These are phyloP conservation scores for Musa beccarii DNA, from an alignment of 176 grass and related monocot genomes.

Conservation along the genomic window DNA sequence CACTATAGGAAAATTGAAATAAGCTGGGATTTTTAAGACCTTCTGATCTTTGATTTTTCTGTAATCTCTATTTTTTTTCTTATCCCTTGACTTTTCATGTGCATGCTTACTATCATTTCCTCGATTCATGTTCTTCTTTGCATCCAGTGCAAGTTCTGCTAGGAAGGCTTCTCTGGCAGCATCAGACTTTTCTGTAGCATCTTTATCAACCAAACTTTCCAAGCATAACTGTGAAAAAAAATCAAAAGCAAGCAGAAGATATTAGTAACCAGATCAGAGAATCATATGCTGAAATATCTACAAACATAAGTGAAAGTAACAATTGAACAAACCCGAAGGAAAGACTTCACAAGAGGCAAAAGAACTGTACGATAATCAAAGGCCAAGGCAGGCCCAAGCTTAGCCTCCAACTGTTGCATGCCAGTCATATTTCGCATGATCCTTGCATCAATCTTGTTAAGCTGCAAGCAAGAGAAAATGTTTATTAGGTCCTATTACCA, in stretches of 20 bases:
- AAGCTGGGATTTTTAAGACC: conserved; percentile 30
- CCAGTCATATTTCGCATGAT: conserved; percentile 57
- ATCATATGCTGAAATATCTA: not conserved
- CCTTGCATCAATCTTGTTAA: conserved; percentile 73
- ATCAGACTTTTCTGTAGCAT: conserved; percentile 89
- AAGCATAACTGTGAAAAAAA: conserved; percentile 44
- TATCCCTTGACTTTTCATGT: conserved; percentile 77
- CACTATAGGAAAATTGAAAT: not conserved
- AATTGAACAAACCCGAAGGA: conserved; percentile 47
- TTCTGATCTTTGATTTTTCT: conserved; percentile 62
- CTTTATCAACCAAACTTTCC: conserved; percentile 79
- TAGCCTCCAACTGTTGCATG: conserved; percentile 52
- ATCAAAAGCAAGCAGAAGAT: not conserved
- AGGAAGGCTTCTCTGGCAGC: conserved; percentile 91
- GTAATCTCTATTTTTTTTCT: conserved; percentile 74
- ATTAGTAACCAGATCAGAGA: not conserved
- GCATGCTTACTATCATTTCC: conserved; percentile 48
- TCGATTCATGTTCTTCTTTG: conserved; percentile 60
- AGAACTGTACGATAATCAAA: conserved; percentile 76
- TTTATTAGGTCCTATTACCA: conserved; percentile 12
- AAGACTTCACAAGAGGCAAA: conserved; percentile 55
- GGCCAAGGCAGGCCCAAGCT: conserved; percentile 46
- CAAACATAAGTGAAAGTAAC: conserved; percentile 6
- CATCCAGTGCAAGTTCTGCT: conserved; percentile 87
- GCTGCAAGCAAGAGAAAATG: conserved; percentile 34